Conservation (phyloP, 495 filamentous ascomycete species). For the Aspergillus incahuasiensis region DNA sequence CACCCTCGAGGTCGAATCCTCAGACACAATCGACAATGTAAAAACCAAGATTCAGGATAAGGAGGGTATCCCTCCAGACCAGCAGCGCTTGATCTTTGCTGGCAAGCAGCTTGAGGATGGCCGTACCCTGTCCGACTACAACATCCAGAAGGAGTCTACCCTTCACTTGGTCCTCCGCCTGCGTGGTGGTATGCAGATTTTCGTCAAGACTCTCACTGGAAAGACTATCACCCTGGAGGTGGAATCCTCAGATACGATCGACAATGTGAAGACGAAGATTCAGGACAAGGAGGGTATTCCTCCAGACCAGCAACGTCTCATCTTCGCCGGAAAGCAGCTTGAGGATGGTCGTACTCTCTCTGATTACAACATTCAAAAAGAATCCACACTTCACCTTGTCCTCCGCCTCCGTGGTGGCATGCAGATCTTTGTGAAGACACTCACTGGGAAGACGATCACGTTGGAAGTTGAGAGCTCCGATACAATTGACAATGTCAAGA, state of each 20-base stretch:
- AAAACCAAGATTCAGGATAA: conserved; percentile 78
- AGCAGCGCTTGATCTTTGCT: conserved; percentile 71
- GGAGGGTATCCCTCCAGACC: conserved; percentile 73
- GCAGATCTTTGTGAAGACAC: conserved; percentile 93
- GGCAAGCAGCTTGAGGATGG: conserved; percentile 71
- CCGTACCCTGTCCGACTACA: conserved; percentile 67
- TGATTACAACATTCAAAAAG: conserved; percentile 99
- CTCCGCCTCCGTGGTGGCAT: conserved; percentile 96
- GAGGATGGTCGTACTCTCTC: conserved; percentile 88
- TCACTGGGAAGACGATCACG: conserved; percentile 91
- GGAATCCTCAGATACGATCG: conserved; percentile 85
- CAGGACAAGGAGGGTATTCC: conserved; percentile 97
- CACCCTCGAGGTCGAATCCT: conserved; percentile 95
- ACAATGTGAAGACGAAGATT: conserved; percentile 98
- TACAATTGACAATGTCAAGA: conserved; percentile 91
- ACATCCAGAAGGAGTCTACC: conserved; percentile 69
- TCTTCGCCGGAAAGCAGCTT: conserved; percentile 95
- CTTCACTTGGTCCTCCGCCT: conserved; percentile 67
- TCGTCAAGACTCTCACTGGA: conserved; percentile 68
- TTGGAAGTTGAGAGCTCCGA: conserved; percentile 85
- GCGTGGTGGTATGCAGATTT: conserved; percentile 71
- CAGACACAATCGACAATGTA: conserved; percentile 95
- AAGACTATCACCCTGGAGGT: conserved; percentile 72
- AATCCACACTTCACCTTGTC: conserved; percentile 94
- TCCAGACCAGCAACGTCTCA: conserved; percentile 89